Base-by-base conservation (phyloP, 1,139 yeast species). In the Chernovozyma sophiae-reginae region DNA sequence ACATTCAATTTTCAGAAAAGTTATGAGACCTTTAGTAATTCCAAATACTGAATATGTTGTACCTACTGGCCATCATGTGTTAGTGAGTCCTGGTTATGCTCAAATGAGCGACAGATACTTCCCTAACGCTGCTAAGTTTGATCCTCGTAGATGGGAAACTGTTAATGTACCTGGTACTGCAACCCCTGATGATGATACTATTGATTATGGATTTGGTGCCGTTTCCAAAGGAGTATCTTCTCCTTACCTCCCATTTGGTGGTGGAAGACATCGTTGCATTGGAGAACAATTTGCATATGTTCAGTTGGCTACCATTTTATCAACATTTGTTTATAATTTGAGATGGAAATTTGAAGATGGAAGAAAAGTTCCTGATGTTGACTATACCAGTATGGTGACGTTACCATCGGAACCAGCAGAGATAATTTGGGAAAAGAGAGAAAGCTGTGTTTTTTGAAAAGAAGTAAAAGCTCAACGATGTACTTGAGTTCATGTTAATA, bases 191-290 rank as follows among this genome's bases (percentile, higher is more conserved):
- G 77, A 69, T 23, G 82, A 72, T 37, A 73, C 84, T 37, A 79
- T 90, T 35, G 98, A 92, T 62, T 90, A 89, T 58, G 97, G 97
- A 14, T 92, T 90, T 53, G 97, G 97, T 56, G 86, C 90, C 43
- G 86, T 92, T 47, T 81, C 96, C 36, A 92, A 92, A 67, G 98
- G 97, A 65, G 97, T 92, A 31, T 69, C 86, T 18, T 86, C 96
- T 34, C 96, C 98, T 39, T 94, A 87, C 65, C 77, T 92, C 60
- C 98, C 98, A 39, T 92, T 92, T 56, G 98, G 98, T 51, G 98
- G 97, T 62, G 99, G 99, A 49, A 86, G 99, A 74, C 99, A 92
- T 62, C 84, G 98, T 69, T 92, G 99, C 68, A 89, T 92, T 56
- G 99, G 99, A 55, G 99, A 92, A 66, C 97, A 90, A 59, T 92